A percentile compares a stretch with the other conserved stretches of the same genome.
Conservation (phyloP, 805 yeast species). For the Saccharomycopsis sp. region DNA sequence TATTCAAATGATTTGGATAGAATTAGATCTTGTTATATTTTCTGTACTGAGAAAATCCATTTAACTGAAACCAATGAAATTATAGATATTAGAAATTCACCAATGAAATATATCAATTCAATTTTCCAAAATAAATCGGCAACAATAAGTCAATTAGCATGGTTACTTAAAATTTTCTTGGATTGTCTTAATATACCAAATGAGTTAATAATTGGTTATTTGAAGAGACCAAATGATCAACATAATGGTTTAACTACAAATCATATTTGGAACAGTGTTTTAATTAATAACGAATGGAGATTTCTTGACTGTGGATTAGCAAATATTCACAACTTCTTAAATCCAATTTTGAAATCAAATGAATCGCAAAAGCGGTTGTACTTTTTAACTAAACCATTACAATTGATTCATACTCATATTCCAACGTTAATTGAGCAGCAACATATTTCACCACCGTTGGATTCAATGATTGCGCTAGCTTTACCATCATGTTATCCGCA, state of each 20-base stretch:
- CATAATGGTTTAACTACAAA: conserved; percentile 43
- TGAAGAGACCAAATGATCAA: conserved; percentile 68
- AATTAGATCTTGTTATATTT: conserved; percentile 56
- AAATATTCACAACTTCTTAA: conserved; percentile 46
- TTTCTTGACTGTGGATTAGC: conserved; percentile 70
- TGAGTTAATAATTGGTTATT: conserved; percentile 74
- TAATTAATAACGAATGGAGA: conserved; percentile 65
- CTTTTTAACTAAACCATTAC: conserved; percentile 71
- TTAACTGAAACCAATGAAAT: conserved; percentile 34
- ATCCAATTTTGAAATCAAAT: conserved; percentile 32
- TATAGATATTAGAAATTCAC: conserved; percentile 29
- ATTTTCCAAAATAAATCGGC: conserved; percentile 44
- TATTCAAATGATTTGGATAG: conserved; percentile 50
- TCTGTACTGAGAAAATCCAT: conserved; percentile 53
- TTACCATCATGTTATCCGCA: conserved; percentile 86
- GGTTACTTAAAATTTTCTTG: conserved; percentile 67
- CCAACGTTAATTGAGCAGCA: conserved; percentile 77
- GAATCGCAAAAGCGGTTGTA: conserved; percentile 66
- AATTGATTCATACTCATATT: conserved; percentile 75
- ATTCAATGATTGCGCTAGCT: conserved; percentile 66
- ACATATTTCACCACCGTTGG: conserved; percentile 80
- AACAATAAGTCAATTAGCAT: conserved; percentile 65
- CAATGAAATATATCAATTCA: conserved; percentile 17
- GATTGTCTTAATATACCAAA: conserved; percentile 63
- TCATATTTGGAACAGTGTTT: conserved; percentile 84